Percentiles rank a stretch among this genome's conserved stretches.
Evolutionary conservation across 345 rosid genomes (phyloP).

Genomic region (Odontarrhena argentea): DNA sequence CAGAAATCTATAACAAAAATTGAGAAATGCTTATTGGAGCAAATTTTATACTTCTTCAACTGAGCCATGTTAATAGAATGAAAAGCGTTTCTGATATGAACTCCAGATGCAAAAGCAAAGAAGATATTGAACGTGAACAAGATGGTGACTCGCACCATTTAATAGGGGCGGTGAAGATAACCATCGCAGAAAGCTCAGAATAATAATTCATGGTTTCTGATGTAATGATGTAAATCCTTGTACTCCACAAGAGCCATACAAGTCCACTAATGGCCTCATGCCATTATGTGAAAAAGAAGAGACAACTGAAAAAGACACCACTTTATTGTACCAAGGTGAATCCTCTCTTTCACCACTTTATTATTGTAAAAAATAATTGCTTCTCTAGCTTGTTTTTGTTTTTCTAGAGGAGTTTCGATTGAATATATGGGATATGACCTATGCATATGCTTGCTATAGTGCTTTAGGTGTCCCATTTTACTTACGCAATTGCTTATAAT

Average conservation of each 20-base stretch:
- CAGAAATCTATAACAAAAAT: background rate
- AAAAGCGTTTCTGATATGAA: background rate
- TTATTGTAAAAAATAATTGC: background rate
- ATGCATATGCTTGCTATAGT: constrained; percentile 1
- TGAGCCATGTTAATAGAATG: background rate
- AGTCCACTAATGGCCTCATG: constrained; percentile 27
- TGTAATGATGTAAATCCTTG: constrained; percentile 28
- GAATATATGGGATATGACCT: background rate
- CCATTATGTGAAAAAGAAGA: constrained; percentile 1
- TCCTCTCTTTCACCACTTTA: constrained; percentile 22
- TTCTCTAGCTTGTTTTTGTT: constrained; percentile 14
- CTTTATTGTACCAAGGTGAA: constrained; percentile 17
- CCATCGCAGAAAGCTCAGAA: constrained; percentile 3
- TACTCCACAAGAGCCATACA: constrained; percentile 10
- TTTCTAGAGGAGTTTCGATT: constrained; percentile 12
- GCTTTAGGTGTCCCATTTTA: background rate
- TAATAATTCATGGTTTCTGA: background rate
- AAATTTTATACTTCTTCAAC: background rate
- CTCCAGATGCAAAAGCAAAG: background rate
- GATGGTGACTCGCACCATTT: constrained; percentile 29
- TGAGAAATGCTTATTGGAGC: background rate
- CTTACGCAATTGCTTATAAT: background rate
- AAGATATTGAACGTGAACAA: constrained; percentile 18
- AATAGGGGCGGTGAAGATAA: background rate
- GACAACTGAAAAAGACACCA: constrained; percentile 17